These are phyloP conservation scores for Fusarium globosum DNA, from an alignment of 2,329 filamentous ascomycete species.

Conservation along the genomic window DNA sequence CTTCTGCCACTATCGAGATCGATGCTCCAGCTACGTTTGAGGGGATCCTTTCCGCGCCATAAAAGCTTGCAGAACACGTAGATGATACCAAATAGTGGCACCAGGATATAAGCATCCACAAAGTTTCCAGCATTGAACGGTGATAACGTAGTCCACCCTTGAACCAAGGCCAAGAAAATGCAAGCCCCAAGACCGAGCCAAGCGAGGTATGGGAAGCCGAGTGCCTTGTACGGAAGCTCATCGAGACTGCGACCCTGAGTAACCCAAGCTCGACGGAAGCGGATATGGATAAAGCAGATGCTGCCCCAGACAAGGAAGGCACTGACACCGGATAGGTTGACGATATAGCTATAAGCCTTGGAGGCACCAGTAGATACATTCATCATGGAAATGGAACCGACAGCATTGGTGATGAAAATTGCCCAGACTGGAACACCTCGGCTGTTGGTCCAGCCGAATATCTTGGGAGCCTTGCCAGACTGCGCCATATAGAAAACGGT, in stretches of 20 bases:
- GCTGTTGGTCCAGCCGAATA: slow-evolving; percentile 75
- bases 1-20: slow-evolving; percentile 68
- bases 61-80: slow-evolving; percentile 65
- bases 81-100: slow-evolving; percentile 69
- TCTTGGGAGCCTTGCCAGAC: slow-evolving; percentile 74
- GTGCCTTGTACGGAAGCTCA: slow-evolving; percentile 66
- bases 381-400: slow-evolving; percentile 80
- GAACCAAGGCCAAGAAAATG: slow-evolving; percentile 68
- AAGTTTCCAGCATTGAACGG: slow-evolving; percentile 70
- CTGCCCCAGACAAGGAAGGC: slow-evolving; percentile 79
- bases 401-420: slow-evolving; percentile 75
- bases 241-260: slow-evolving; percentile 65
- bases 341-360: slow-evolving; percentile 74
- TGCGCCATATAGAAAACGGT: slow-evolving; percentile 82
- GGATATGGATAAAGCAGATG: slow-evolving; percentile 77
- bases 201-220: slow-evolving; percentile 67
- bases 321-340: slow-evolving; percentile 76
- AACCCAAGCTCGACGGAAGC: slow-evolving; percentile 73
- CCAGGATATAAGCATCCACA: slow-evolving; percentile 71
- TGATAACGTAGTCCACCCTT: slow-evolving; percentile 69
- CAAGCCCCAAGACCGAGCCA: slow-evolving; percentile 70
- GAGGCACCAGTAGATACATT: slow-evolving; percentile 75
- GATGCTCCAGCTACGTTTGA: slow-evolving; percentile 63
- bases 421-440: slow-evolving; percentile 71
- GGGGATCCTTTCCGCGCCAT: slow-evolving; percentile 61